phyloP scores from a whole-genome alignment of 148 eudicot species.

The Rhododendron ferrugineum region DNA sequence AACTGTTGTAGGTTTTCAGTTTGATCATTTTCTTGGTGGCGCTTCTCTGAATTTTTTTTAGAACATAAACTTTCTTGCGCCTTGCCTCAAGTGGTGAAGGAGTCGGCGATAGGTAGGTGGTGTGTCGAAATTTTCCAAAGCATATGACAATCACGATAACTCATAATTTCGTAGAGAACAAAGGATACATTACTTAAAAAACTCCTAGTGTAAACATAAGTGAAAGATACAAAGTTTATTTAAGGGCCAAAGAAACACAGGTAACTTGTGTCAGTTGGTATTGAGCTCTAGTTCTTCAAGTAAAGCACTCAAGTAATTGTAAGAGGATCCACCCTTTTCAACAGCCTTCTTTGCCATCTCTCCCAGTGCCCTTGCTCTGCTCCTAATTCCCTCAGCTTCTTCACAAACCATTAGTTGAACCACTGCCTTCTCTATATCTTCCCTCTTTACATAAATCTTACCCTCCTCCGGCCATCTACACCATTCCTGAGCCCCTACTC shows the following conservation, averaged over 20 bases:
- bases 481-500: slow-evolving; percentile 14
- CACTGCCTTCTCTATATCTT: slow-evolving; percentile 7
- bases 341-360: slow-evolving; percentile 10
- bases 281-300: slow-evolving; percentile 7
- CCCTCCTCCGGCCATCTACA: not conserved
- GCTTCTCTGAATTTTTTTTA: not conserved
- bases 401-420: not conserved
- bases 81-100: not conserved
- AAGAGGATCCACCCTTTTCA: slow-evolving; percentile 12
- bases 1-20: not conserved
- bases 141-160: not conserved
- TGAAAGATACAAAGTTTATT: not conserved
- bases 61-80: not conserved
- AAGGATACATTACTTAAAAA: not conserved
- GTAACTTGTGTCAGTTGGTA: not conserved
- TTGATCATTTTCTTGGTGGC: not conserved
- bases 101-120: not conserved
- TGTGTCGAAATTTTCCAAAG: not conserved
- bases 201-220: not conserved
- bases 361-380: slow-evolving; percentile 3
- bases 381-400: slow-evolving; percentile 11
- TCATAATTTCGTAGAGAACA: not conserved
- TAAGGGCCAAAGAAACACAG: not conserved
- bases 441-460: slow-evolving; percentile 5
- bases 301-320: slow-evolving; percentile 5